These are phyloP conservation scores for Chrysoporthe deuterocubensis DNA, from an alignment of 2,329 filamentous ascomycete genomes.

Conservation along the genomic window DNA sequence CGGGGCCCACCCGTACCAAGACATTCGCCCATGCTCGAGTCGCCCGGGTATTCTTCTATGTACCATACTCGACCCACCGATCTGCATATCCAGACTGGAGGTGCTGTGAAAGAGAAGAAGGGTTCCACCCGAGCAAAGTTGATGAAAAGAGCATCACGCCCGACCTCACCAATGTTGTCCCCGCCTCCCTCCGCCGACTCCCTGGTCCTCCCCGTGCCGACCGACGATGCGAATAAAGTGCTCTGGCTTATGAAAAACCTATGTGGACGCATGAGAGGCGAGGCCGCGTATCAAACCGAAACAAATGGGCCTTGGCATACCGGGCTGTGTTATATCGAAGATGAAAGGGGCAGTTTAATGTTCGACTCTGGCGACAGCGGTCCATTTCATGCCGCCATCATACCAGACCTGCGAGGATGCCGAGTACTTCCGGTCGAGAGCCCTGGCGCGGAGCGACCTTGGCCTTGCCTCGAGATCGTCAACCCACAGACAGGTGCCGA, in stretches of 20 bases:
- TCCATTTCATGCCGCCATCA: slow-evolving; percentile 66
- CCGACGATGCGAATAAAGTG: slow-evolving; percentile 72
- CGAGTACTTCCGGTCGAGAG: slow-evolving; percentile 63
- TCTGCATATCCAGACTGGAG: slow-evolving; percentile 38
- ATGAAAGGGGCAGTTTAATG: slow-evolving; percentile 74
- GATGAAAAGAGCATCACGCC: slow-evolving; percentile 60
- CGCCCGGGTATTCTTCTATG: slow-evolving; percentile 48
- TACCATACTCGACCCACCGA: slow-evolving; percentile 41
- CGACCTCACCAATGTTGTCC: slow-evolving; percentile 60
- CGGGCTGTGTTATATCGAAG: slow-evolving; percentile 79
- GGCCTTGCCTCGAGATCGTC: slow-evolving; percentile 58
- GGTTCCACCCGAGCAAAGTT: slow-evolving; percentile 51
- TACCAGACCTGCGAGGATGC: slow-evolving; percentile 77
- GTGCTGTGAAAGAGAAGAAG: slow-evolving; percentile 52
- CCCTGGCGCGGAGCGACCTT: slow-evolving; percentile 52
- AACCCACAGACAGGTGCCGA: slow-evolving; percentile 60
- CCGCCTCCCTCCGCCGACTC: slow-evolving; percentile 63
- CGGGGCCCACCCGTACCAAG: slow-evolving; percentile 42
- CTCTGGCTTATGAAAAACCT: slow-evolving; percentile 77
- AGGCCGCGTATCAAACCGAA: slow-evolving; percentile 72
- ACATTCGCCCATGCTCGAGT: slow-evolving; percentile 46
- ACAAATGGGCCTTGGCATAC: slow-evolving; percentile 66
- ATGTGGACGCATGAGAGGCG: slow-evolving; percentile 79
- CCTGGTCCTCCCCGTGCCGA: slow-evolving; percentile 61
- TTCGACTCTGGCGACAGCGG: slow-evolving; percentile 72